Base-by-base conservation (phyloP, 306 rosid genomes). In the Trifolium dubium region DNA sequence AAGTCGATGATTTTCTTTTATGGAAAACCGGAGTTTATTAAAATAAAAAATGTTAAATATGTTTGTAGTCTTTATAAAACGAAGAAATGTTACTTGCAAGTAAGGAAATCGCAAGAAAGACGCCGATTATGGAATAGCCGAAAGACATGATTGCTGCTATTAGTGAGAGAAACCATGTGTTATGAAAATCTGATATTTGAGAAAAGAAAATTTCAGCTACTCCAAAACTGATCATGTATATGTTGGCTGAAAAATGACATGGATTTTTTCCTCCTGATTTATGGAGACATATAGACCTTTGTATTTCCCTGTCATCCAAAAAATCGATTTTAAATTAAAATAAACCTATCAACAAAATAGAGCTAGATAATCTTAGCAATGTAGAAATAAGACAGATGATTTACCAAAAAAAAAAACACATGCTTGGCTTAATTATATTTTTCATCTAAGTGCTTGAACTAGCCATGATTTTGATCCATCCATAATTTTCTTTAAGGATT, bases 101-200 rank as follows among this genome's bases (percentile, higher is more conserved):
- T 85, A 77, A 64, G 40, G 79, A 85, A 44, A 81, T 51, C 19
- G 82, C 92, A 29, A 88, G 88, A 50, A 28, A 69, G 5, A 88
- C 83, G 8, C 92, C 92, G 47, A 88, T 88, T 39, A 59, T 4
- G n/a, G 92, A 74, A 44, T 88, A 88, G 9, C 63, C 63, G 17
- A 85, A 83, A 17, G 92, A 85, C 92, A 88, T 88, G 40, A 88
- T 8, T 55, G 92, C 82, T 44, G 92, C 88, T 40, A 85, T 67
- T 1, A 60, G 41, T 2, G 92, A 88, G 67, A 88, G 92, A 89
- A 89, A 85, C 89, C 86, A 81, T 1, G 69, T 81, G 23, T 85
- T 61, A 71, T 83, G 73, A 47, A 88, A 85, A 73, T 88, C 76
- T 44, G 85, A 88, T 55, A 88, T 88, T 74, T 83, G 89, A 51